Evolutionary conservation across 148 eudicot species (phyloP), one percentile per base, ranked within the genome.

Genomic region (Euryodendron excelsum): DNA sequence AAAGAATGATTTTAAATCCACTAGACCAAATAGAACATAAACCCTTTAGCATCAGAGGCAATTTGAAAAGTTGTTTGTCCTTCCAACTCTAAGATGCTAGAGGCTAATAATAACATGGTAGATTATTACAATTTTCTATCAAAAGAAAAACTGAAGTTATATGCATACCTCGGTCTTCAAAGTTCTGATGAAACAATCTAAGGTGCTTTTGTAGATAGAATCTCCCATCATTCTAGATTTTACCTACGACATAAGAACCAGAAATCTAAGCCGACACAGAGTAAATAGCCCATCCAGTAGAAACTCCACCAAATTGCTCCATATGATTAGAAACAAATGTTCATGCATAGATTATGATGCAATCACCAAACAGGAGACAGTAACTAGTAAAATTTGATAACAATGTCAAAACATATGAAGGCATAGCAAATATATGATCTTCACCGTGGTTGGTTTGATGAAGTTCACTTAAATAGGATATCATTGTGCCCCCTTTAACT

Each of bases 201-300:
- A 14, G 47, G 91, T 83, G 84, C 89, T 85, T 81, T 80, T 90
- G 88, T 91, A 93, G 45, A 83, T 77, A 61, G 96, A 82, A 69
- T 90, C 96, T 72, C 98, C 96, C 98, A 93, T 93, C 98, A 93
- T 91, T 90, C 96, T 86, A 72, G 98, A 91, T 85, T 93, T 93
- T 44, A 93, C 98, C 98, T 93, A 91, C 64, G 80, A 87, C 59
- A 81, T 67, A 80, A 80, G 81, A 76, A 78, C 41, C 76, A 78
- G 69, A 77, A 50, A 80, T 50, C 78, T 74, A 66, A 70, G 77
- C 77, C 36, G 79, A 86, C 80, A 77, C 74, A 78, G 76, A 84
- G 82, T 79, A 69, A 78, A 74, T 73, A 82, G 84, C 74, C 72
- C 85, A 82, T 77, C 76, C 71, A 69, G 69, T 62, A 79, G 62